Evolutionary conservation across 176 grass and related monocot genomes (phyloP), one percentile per base, ranked within the genome.

Genomic region (Lolium multiflorum): DNA sequence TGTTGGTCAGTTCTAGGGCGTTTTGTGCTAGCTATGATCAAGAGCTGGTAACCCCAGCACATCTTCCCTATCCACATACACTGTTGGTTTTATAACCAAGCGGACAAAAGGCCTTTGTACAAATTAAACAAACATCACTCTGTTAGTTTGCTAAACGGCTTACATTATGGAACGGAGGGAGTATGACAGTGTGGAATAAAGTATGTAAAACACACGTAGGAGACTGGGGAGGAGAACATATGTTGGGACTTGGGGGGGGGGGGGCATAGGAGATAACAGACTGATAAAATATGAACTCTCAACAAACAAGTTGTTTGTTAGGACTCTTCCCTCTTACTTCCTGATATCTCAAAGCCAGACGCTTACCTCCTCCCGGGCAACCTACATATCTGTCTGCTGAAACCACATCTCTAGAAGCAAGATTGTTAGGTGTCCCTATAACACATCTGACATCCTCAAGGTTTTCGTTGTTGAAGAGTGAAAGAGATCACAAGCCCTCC

Each of bases 111-210:
- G 22, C 22, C 21, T 31, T 75, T 35, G 15, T 35, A 25, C 8
- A 55, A 76, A 76, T 75, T 20, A 28, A 18, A 76, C 48, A 55
- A 55, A 76, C 31, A 35, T 35, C 31, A 35, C 31, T 35, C 2
- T 35, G 2, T 35, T 35, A 35, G 31, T 35, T 35, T 35, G 31
- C 31, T 35, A 35, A 35, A 35, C 31, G 31, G 31, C 31, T 35
- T 35, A 35, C 31, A 35, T 35, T 35, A 35, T 35, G 31, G 31
- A 2, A 35, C 31, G 31, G 31, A 35, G 31, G 31, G 31, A 35
- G 31, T 76, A 35, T 55, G 49, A 35, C 51, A 74, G 71, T 51
- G 6, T 49, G 71, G 12, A 75, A 75, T 52, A 75, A 52, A 75
- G 14, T 52, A 5, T 10, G 24, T 75, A 9, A 0, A 74, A 4